phyloP scores from a whole-genome alignment of 176 grass and related monocot genomes.

The Bothriochloa decipiens region DNA sequence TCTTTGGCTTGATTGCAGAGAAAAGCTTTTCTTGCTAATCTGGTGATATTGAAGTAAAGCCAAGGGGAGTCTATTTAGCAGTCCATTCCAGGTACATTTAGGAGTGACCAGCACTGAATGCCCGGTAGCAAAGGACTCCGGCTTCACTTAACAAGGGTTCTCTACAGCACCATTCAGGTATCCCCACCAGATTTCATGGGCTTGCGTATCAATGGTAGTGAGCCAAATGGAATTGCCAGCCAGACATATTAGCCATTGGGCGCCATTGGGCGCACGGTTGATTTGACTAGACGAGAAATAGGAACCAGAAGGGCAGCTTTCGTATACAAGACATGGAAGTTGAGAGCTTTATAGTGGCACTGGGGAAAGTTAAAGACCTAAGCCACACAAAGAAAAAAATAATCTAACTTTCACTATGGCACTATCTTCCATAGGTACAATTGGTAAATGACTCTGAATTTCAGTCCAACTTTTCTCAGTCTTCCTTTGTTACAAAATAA shows the following conservation, averaged over 20 bases:
- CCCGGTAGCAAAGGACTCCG: background rate
- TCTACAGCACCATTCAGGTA: background rate
- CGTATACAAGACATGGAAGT: background rate
- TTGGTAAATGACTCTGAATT: background rate
- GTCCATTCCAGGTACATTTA: background rate
- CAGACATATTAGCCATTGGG: background rate
- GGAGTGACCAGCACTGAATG: background rate
- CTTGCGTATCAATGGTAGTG: background rate
- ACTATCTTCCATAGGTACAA: conserved; percentile 17
- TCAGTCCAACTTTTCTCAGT: background rate
- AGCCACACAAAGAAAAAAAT: background rate
- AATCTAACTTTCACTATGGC: background rate
- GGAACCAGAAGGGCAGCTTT: background rate
- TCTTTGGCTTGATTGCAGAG: background rate
- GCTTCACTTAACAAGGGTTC: background rate
- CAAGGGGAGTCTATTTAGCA: background rate
- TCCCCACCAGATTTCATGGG: background rate
- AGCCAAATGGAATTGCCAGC: background rate
- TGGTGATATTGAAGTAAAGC: background rate
- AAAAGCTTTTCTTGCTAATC: background rate
- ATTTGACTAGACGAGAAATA: background rate
- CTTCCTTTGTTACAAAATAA: background rate
- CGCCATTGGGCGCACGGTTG: background rate
- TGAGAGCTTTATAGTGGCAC: background rate
- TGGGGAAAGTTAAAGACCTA: background rate